Evolutionary conservation across 139 green algal genomes (phyloP).

Genomic region (Closterium sp.): DNA sequence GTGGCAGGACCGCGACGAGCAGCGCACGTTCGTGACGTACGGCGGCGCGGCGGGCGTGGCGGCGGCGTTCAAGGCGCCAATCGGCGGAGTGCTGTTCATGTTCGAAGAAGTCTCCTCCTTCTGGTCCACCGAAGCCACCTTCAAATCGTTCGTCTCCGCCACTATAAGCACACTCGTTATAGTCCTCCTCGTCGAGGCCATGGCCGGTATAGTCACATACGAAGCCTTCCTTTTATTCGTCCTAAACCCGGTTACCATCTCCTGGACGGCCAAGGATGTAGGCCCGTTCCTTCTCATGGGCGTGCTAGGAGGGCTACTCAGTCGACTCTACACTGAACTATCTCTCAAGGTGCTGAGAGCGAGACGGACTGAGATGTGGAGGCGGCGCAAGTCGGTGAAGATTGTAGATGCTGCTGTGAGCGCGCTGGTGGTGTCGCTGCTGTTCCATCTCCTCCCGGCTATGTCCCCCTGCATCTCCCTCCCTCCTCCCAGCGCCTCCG

Average conservation of each 20-base stretch:
- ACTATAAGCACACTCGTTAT: not conserved
- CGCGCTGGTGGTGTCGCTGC: not conserved
- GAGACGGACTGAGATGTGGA: not conserved
- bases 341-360: not conserved
- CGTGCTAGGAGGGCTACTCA: not conserved
- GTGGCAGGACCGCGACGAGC: not conserved
- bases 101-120: slow-evolving; percentile 81
- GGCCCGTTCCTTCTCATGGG: not conserved
- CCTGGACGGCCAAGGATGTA: not conserved
- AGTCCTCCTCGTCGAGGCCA: not conserved
- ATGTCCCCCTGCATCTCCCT: not conserved
- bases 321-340: not conserved
- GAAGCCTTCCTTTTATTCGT: not conserved
- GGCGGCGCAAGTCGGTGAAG: not conserved
- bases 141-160: slow-evolving; percentile 1
- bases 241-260: not conserved
- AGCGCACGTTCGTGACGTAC: slow-evolving; percentile 70
- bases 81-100: slow-evolving; percentile 89
- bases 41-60: slow-evolving; percentile 78
- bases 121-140: slow-evolving; percentile 55
- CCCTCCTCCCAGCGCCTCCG: not conserved
- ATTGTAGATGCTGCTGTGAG: not conserved
- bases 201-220: slow-evolving; percentile 1
- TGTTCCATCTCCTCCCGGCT: not conserved
- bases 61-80: slow-evolving; percentile 80